Evolutionary conservation across 805 yeast genomes (phyloP).

Genomic region (Starmera dryadoides): DNA sequence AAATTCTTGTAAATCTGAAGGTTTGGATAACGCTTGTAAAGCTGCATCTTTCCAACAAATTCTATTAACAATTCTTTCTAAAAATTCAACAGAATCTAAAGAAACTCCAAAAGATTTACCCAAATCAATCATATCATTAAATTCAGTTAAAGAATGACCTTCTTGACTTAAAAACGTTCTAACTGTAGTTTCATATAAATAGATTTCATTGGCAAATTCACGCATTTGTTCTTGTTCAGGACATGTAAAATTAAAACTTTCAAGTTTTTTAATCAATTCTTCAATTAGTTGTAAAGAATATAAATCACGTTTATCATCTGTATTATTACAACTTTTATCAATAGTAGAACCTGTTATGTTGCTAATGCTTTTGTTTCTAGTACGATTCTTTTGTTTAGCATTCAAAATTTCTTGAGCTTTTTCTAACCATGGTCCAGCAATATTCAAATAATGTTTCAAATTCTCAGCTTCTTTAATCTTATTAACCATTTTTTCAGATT

Average conservation of each 20-base stretch:
- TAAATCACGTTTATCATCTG: slow-evolving; percentile 4
- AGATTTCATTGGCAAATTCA: slow-evolving; percentile 45
- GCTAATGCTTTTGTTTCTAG: slow-evolving; percentile 16
- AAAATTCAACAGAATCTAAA: slow-evolving; percentile 37
- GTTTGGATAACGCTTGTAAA: slow-evolving; percentile 11
- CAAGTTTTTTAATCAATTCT: slow-evolving; percentile 36
- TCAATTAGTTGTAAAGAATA: slow-evolving; percentile 11
- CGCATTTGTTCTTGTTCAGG: slow-evolving; percentile 55
- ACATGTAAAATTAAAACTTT: slow-evolving; percentile 40
- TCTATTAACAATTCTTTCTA: slow-evolving; percentile 31
- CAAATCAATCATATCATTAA: slow-evolving; percentile 43
- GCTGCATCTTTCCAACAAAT: slow-evolving; percentile 30
- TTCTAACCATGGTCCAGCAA: slow-evolving; percentile 45
- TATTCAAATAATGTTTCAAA: slow-evolving; percentile 34
- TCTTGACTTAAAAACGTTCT: slow-evolving; percentile 27
- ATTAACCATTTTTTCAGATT: slow-evolving; percentile 47
- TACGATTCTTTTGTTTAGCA: slow-evolving; percentile 34
- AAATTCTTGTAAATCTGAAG: slow-evolving; percentile 15
- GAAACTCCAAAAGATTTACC: slow-evolving; percentile 57
- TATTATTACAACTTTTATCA: slow-evolving; percentile 1
- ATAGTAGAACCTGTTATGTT: no score
- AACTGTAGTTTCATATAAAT: slow-evolving; percentile 42
- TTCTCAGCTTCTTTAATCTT: slow-evolving; percentile 28
- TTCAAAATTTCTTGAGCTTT: slow-evolving; percentile 43
- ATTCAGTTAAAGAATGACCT: slow-evolving; percentile 31